Percentiles rank a stretch among this genome's conserved stretches.
Evolutionary conservation across 2,329 filamentous ascomycete species (phyloP).

Genomic region (Ophiostoma populinum): DNA sequence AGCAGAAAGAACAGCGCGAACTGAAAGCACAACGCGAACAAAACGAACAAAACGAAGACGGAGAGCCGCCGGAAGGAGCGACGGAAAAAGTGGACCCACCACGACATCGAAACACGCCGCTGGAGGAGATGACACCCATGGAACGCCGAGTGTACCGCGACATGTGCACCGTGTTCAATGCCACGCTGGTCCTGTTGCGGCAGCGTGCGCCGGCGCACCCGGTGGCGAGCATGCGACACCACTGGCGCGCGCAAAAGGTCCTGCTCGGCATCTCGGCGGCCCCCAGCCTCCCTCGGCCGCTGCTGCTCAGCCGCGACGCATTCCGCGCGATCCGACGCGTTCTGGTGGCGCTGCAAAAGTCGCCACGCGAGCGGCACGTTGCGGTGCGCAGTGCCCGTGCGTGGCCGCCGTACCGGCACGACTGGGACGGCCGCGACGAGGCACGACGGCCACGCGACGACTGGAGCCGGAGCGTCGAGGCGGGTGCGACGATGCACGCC

Average conservation of each 20-base stretch:
- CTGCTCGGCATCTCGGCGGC: constrained; percentile 34
- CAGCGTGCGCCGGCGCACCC: constrained; percentile 17
- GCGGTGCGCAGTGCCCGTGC: constrained; percentile 29
- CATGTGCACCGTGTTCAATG: constrained; percentile 24
- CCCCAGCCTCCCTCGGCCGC: constrained; percentile 22
- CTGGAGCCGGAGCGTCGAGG: constrained; percentile 33
- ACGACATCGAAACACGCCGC: too few species aligned
- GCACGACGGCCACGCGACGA: constrained; percentile 31
- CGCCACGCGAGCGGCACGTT: constrained; percentile 29
- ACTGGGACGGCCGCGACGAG: constrained; percentile 43
- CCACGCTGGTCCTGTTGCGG: constrained; percentile 21
- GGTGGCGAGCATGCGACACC: constrained; percentile 23
- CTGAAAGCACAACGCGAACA: too few species aligned
- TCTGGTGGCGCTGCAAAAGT: constrained; percentile 35
- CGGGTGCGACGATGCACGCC: constrained; percentile 35
- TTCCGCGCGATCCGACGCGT: constrained; percentile 38
- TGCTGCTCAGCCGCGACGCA: constrained; percentile 31
- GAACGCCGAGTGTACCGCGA: constrained; percentile 13
- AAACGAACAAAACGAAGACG: too few species aligned
- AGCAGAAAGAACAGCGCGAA: too few species aligned
- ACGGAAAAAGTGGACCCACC: too few species aligned
- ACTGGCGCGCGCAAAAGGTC: constrained; percentile 40
- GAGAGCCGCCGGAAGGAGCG: background rate
- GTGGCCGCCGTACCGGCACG: constrained; percentile 44
- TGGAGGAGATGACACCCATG: too few species aligned